Base-by-base conservation (phyloP, 495 filamentous ascomycete genomes). In the Penicillium mononematosum region DNA sequence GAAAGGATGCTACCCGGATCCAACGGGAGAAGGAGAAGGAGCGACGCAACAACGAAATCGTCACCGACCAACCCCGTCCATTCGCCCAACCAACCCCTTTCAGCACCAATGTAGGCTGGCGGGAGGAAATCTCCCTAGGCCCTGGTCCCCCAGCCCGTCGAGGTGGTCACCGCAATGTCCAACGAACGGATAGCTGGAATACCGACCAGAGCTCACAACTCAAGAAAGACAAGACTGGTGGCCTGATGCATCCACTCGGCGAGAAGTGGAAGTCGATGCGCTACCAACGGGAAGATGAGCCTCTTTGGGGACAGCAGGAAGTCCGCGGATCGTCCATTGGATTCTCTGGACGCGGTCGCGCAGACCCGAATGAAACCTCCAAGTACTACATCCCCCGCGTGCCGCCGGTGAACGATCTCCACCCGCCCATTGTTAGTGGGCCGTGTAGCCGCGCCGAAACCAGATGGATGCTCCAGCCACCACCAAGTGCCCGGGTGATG, bases 401-500 rank as follows among this genome's bases (percentile, higher is more conserved):
- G 55, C 91, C 90, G 12, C 86, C 89, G 10, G 85, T 96, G 58
- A 94, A 94, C 68, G 90, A 95, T 59, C 80, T 89, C 32, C 90
- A 95, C 64, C 91, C 91, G 10, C 90, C 92, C 10, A 87, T 93
- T 50, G 90, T 95, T 49, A 88, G 89, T 67, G 85, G 84, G 58
- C 88, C 89, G 7, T 71, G 78, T 17, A 82, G 85, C 65, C 80
- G 78, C 49, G 83, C 83, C 24, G 88, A 87, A 51, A 85, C 85
- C n/a, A 74, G 75, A 62, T 96, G 92, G 92, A 94, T 96, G 90
- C 75, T 96, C 32, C 89, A 93, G 69, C 92, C 91, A 3, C 91
- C 91, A 3, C 92, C 92, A 38, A 82, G 81, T 48, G 89, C 91
- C 17, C 88, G 83, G 63, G 75, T 96, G 46, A 96, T 96, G 92